Evolutionary conservation across 768 basidiomycete species (phyloP), one percentile per base, ranked within the genome.

Genomic region (Trametes punicea): DNA sequence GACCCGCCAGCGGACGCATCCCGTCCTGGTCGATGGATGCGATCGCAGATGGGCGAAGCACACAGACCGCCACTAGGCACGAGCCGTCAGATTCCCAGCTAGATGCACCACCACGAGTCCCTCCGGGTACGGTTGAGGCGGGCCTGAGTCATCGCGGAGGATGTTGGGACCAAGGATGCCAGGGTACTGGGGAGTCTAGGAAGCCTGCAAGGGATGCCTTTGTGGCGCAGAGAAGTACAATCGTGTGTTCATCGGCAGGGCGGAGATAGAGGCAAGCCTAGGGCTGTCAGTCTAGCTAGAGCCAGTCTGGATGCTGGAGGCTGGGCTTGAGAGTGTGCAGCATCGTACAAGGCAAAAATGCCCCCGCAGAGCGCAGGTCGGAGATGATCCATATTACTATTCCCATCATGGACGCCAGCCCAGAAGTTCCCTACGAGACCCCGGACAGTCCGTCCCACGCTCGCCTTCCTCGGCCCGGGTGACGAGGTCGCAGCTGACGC

Each of bases 281-380:
- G 7, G 31, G 31, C 31, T 13, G 11, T 5, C n/a, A n/a, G 20
- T 16, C 21, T 11, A 42, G 41, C n/a, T 20, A 25, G 41, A 42
- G 41, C 3, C 8, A 25, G 41, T 13, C 21, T 15, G 11, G 41
- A 11, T 16, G 41, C 10, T 45, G 44, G 56, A 33, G 34, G 42
- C 21, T 44, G 9, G 55, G 55, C 46, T 45, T 46, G 55, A 16
- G 55, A 51, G 42, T 46, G 47, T 50, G 51, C 56, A 57, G 49
- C 49, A 46, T 57, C 56, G 48, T 45, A 51, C 20, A 57, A 51
- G 56, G 44, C 26, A 27, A 51, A 57, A 57, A 30, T 18, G 48
- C 33, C n/a, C 55, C 47, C 23, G 41, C 30, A 45, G 54, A 30
- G 23, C 46, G 46, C 55, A 50, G 18, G 34, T 36, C 48, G 42